Base-by-base conservation (phyloP, 352 stramenopile species). In the Achlya hypogyna region DNA sequence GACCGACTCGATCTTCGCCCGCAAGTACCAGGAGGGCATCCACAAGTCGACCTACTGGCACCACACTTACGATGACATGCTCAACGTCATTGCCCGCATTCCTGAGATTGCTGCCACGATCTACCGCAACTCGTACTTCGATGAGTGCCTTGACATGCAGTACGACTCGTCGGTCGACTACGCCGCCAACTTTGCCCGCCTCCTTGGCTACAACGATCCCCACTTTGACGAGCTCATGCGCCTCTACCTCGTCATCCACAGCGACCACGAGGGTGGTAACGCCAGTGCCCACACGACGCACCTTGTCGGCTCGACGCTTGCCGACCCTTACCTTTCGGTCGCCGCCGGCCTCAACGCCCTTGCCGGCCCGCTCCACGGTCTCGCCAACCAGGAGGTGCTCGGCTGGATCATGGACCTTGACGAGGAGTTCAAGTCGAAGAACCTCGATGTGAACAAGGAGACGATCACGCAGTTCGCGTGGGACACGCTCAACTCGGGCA, bases 181-280 rank as follows among this genome's bases (percentile, higher is more conserved):
- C 86, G 97, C 91, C 65, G 97, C 90, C 69, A 99, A 99, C 86
- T 99, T 99, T 76, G 97, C 88, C 77, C 93, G 94, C 71, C 99
- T 99, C 96, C 86, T 99, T 68, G 97, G 97, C 66, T 98, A 98
- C 70, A 83, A 98, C 69, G 86, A 92, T 82, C 76, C 91, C 9
- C 85, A 91, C 64, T 99, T 99, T 76, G 96, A 99, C 76, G 97
- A 99, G 82, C 84, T 99, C 49, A 99, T 99, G 97, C 90, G 97
- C 71, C 84, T 99, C 54, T 99, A 99, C 83, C 82, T 99, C 42
- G 97, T 98, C 73, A 99, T 99, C 77, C 96, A 99, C 88, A 98
- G 93, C 63, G 96, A 99, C 86, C 97, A 99, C 84, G 97, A 99
- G 75, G 97, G 96, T 71, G 97, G 96, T 70, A 99, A 99, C 79